phyloP scores from a whole-genome alignment of 768 basidiomycete species.

The Ramaria sp. region DNA sequence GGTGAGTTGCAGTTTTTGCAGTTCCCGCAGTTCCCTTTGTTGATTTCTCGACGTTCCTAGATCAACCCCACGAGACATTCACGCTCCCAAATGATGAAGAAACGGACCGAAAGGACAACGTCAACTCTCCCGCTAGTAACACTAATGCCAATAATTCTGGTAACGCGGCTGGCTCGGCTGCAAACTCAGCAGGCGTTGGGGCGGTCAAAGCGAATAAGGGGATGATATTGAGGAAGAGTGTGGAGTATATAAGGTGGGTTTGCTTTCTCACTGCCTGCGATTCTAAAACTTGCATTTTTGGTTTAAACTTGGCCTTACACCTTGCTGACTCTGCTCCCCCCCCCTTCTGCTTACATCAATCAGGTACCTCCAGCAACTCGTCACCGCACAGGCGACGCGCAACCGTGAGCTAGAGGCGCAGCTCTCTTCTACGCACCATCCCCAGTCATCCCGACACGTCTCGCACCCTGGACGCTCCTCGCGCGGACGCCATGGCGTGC shows the following conservation, averaged over 20 bases:
- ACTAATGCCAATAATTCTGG: too few relatives aligned
- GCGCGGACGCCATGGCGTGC: too few relatives aligned
- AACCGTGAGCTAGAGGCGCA: slow-evolving; percentile 73
- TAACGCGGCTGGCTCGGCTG: too few relatives aligned
- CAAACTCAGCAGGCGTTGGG: background rate
- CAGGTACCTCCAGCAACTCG: slow-evolving; percentile 77
- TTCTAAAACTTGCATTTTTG: background rate
- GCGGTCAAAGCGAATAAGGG: slow-evolving; percentile 87
- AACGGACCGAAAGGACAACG: background rate
- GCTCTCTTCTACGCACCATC: too few relatives aligned
- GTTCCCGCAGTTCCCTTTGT: background rate
- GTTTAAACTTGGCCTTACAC: background rate
- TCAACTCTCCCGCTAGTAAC: too few relatives aligned
- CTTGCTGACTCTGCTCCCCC: background rate
- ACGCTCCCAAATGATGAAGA: background rate
- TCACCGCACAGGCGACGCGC: slow-evolving; percentile 64
- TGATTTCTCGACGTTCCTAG: background rate
- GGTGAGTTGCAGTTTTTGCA: background rate
- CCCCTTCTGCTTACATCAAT: too few relatives aligned
- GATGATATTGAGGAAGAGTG: slow-evolving; percentile 80
- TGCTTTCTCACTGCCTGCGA: slow-evolving; percentile 7
- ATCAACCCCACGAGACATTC: slow-evolving; percentile 5
- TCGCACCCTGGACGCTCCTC: too few relatives aligned
- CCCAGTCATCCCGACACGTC: too few relatives aligned
- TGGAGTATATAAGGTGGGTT: slow-evolving; percentile 49